Evolutionary conservation across 208 protist genomes (phyloP).

Genomic region (Trypanosoma cruzi): DNA sequence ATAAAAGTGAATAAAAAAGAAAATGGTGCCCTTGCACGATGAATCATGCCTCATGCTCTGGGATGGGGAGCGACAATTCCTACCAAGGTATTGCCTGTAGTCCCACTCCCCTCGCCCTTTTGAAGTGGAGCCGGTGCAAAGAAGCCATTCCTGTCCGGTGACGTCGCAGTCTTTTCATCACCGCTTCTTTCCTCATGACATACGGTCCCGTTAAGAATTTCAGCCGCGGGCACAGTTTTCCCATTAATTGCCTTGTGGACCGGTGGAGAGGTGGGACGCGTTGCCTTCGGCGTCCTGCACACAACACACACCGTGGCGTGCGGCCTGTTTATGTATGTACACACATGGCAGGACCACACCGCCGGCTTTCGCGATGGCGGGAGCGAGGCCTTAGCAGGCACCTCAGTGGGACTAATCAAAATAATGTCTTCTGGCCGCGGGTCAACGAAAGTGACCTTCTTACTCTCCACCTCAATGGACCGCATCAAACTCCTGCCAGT

Average conservation of each 20-base stretch:
- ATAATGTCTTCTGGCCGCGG: conserved; percentile 63
- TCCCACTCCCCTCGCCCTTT: background rate
- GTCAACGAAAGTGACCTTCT: conserved; percentile 61
- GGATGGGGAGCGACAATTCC: background rate
- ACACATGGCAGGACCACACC: conserved; percentile 70
- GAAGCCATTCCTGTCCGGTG: background rate
- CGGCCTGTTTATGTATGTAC: conserved; percentile 71
- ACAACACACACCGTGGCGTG: conserved; percentile 49
- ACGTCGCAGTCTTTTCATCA: background rate
- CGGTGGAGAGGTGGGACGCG: background rate
- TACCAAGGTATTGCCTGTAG: background rate
- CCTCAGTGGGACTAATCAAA: conserved; percentile 59
- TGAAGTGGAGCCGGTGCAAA: background rate
- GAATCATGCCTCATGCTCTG: background rate
- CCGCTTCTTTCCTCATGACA: background rate
- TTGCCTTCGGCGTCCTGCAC: conserved; percentile 47
- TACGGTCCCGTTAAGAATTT: conserved; percentile 6
- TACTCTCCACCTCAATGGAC: conserved; percentile 74
- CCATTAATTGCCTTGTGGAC: background rate
- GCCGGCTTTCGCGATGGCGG: conserved; percentile 29
- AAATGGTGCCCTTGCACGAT: background rate
- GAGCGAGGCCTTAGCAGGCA: conserved; percentile 6
- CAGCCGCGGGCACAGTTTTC: background rate
- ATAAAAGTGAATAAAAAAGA: background rate
- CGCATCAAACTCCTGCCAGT: conserved; percentile 77